Conservation (phyloP, 2,329 filamentous ascomycete species). For the Penicillium sp. region DNA sequence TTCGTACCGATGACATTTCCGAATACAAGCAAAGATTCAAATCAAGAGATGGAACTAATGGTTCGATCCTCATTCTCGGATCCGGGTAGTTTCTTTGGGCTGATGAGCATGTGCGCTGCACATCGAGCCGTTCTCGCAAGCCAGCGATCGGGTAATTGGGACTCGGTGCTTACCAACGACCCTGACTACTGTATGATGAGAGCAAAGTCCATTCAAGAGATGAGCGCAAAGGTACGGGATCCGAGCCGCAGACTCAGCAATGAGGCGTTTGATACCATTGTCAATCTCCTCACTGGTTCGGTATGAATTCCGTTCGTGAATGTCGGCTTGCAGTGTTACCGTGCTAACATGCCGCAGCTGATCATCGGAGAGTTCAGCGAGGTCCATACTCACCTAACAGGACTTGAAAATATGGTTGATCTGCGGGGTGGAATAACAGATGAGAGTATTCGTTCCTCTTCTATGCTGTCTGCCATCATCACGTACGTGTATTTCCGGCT, state of each 20-base stretch:
- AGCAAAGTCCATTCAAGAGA: slow-evolving; percentile 34
- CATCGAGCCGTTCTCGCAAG: slow-evolving; percentile 37
- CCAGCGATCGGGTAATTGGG: slow-evolving; percentile 24
- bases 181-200: slow-evolving; percentile 42
- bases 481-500: slow-evolving; percentile 22
- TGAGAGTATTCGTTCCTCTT: slow-evolving; percentile 25
- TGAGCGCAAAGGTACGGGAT: slow-evolving; percentile 33
- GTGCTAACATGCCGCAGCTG: slow-evolving; percentile 26
- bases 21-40: slow-evolving; percentile 26
- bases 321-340: background rate
- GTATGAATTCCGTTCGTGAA: slow-evolving; percentile 23
- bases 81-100: slow-evolving; percentile 38
- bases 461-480: slow-evolving; percentile 29
- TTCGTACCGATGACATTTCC: slow-evolving; percentile 43
- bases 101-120: slow-evolving; percentile 42
- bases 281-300: slow-evolving; percentile 38
- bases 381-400: slow-evolving; percentile 39
- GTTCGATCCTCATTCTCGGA: slow-evolving; percentile 35
- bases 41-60: slow-evolving; percentile 30
- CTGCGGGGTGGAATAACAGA: slow-evolving; percentile 35
- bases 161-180: slow-evolving; percentile 26
- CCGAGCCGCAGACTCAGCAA: slow-evolving; percentile 29
- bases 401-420: slow-evolving; percentile 39
- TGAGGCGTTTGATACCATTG: slow-evolving; percentile 38
- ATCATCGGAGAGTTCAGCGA: slow-evolving; percentile 41